phyloP scores from a whole-genome alignment of 1,284 basidiomycete species.

The Wolfiporia cocos region DNA sequence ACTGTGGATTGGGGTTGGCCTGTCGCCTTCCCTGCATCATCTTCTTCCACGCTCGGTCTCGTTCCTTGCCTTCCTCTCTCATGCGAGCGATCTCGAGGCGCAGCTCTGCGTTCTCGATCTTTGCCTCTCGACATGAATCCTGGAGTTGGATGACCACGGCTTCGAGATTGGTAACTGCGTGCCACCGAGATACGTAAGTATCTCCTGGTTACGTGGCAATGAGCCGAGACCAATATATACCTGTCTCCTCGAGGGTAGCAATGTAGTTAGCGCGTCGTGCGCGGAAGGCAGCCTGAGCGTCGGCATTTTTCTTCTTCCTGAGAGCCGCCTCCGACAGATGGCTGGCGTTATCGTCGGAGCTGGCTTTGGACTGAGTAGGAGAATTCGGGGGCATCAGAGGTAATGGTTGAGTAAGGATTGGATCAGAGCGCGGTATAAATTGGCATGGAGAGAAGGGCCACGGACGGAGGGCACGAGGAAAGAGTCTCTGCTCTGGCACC shows the following conservation, averaged over 20 bases:
- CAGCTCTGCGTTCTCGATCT: constrained; percentile 49
- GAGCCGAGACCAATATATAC: constrained; percentile 37
- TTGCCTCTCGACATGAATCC: constrained; percentile 67
- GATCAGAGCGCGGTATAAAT: constrained; percentile 16
- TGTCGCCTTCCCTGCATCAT: constrained; percentile 56
- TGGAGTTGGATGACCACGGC: constrained; percentile 75
- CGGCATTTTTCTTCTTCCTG: constrained; percentile 81
- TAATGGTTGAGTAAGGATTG: constrained; percentile 11
- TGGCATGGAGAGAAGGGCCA: constrained; percentile 47
- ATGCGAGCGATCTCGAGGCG: constrained; percentile 60
- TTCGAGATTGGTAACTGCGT: constrained; percentile 66
- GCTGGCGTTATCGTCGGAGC: constrained; percentile 27
- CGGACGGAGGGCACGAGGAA: constrained; percentile 61
- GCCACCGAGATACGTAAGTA: constrained; percentile 10
- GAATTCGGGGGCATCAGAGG: constrained; percentile 24
- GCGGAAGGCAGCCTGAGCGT: constrained; percentile 69
- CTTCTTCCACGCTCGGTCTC: constrained; percentile 66
- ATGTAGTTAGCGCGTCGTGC: constrained; percentile 78
- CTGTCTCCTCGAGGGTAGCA: constrained; percentile 82
- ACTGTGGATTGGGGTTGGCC: constrained; percentile 39
- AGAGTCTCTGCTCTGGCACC: constrained; percentile 24
- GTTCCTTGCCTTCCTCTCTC: constrained; percentile 56
- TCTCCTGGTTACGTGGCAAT: constrained; percentile 16
- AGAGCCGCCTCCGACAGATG: constrained; percentile 55
- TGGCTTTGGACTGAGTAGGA: constrained; percentile 28